A percentile compares a stretch with the other conserved stretches of the same genome.
Evolutionary conservation across 768 basidiomycete species (phyloP).

Genomic region (Royoungia palumana): DNA sequence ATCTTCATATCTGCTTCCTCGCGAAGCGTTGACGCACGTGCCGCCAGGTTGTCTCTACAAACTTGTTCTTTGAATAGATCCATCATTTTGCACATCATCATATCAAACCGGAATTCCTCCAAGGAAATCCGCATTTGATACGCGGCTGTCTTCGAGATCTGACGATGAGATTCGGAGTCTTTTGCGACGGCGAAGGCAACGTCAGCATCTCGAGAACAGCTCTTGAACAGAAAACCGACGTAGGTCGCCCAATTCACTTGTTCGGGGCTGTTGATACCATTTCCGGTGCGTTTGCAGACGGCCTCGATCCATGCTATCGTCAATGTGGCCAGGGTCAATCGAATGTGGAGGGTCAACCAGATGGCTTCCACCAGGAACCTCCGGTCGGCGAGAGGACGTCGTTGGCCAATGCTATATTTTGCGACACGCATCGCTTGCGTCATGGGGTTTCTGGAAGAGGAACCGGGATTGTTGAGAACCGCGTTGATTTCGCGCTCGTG

Average conservation of each 20-base stretch:
- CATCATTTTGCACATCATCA: conserved; percentile 31
- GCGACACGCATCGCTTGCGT: conserved; percentile 52
- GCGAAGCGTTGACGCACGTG: conserved; percentile 14
- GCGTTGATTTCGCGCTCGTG: conserved; percentile 45
- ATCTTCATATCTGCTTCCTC: conserved; percentile 6
- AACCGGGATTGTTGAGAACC: conserved; percentile 29
- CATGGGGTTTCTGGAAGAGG: conserved; percentile 40
- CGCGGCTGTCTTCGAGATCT: conserved; percentile 44
- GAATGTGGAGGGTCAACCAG: conserved; percentile 50
- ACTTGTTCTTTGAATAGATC: conserved; percentile 15
- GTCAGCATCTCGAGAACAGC: conserved; percentile 45
- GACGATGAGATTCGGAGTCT: conserved; percentile 50
- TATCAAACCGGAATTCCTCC: conserved; percentile 49
- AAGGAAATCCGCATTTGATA: conserved; percentile 44
- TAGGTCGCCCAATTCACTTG: conserved; percentile 48
- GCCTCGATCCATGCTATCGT: conserved; percentile 40
- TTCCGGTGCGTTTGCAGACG: conserved; percentile 18
- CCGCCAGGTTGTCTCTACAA: conserved; percentile 18
- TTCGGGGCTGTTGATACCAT: conserved; percentile 18
- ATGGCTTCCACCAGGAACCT: conserved; percentile 61
- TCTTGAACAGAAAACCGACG: conserved; percentile 42
- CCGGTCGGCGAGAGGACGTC: conserved; percentile 55
- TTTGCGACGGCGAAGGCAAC: conserved; percentile 46
- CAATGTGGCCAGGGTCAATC: conserved; percentile 48
- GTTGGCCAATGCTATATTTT: conserved; percentile 50